phyloP scores from a whole-genome alignment of 306 rosid genomes.

The Cucumis sativus region DNA sequence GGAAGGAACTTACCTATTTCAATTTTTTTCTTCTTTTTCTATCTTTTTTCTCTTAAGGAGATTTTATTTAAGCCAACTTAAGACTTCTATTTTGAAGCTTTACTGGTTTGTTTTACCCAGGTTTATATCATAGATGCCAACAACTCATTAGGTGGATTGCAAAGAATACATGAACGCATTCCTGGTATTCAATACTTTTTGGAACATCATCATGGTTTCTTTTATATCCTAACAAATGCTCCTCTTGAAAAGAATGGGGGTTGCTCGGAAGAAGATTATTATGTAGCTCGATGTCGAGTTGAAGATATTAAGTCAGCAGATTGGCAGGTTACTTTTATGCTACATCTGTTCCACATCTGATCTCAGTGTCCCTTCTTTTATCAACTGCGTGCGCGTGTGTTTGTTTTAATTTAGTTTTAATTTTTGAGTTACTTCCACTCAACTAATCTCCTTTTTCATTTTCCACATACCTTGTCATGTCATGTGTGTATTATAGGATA shows the following conservation, averaged over 20 bases:
- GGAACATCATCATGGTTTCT: slow-evolving; percentile 77
- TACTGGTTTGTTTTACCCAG: slow-evolving; percentile 37
- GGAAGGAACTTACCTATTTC: slow-evolving; percentile 57
- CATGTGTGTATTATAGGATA: slow-evolving; percentile 33
- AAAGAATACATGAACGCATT: slow-evolving; percentile 51
- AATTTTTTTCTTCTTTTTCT: slow-evolving; percentile 11
- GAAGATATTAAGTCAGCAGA: slow-evolving; percentile 45
- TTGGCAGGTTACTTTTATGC: slow-evolving; percentile 49
- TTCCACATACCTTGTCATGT: slow-evolving; percentile 1
- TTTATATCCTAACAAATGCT: slow-evolving; percentile 80
- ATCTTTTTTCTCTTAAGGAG: background rate
- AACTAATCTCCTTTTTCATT: slow-evolving; percentile 7
- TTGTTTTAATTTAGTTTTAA: background rate
- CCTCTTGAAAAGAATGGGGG: slow-evolving; percentile 31
- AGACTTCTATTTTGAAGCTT: slow-evolving; percentile 17
- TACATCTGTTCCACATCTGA: background rate
- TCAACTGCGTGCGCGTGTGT: background rate
- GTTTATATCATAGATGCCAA: slow-evolving; percentile 64
- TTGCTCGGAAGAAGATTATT: slow-evolving; percentile 56
- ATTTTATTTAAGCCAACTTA: background rate
- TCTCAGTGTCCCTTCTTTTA: background rate
- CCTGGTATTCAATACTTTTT: slow-evolving; percentile 66
- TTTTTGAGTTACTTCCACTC: background rate
- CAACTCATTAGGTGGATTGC: slow-evolving; percentile 47
- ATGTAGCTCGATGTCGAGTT: slow-evolving; percentile 51